Evolutionary conservation across 2,329 filamentous ascomycete species (phyloP).

Genomic region (Drechslera avenae): DNA sequence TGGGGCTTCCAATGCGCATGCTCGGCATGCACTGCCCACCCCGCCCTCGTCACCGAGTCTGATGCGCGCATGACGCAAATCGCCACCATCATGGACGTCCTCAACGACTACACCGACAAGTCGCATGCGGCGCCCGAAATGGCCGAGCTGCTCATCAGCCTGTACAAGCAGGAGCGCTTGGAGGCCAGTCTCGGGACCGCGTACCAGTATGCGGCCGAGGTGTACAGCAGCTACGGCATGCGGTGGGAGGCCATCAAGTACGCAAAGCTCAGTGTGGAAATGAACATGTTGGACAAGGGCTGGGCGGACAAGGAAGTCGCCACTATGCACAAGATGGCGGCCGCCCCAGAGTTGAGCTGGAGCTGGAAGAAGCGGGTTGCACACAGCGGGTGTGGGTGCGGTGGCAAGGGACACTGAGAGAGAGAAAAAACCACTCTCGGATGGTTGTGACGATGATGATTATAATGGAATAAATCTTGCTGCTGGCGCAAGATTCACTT

Average conservation of each 20-base stretch:
- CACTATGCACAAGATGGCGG: conserved; percentile 37
- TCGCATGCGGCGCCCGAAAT: conserved; percentile 37
- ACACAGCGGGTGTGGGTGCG: conserved; percentile 24
- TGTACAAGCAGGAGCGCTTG: conserved; percentile 48
- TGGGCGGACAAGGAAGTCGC: conserved; percentile 33
- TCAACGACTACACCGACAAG: conserved; percentile 37
- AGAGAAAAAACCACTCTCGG: background rate
- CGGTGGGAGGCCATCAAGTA: conserved; percentile 38
- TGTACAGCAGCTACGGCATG: conserved; percentile 45
- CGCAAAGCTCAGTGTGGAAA: conserved; percentile 35
- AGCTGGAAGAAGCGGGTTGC: conserved; percentile 43
- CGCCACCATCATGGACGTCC: conserved; percentile 28
- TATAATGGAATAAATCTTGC: too few relatives aligned
- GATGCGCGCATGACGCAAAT: conserved; percentile 46
- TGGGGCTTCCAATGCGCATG: conserved; percentile 52
- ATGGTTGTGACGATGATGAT: too few relatives aligned
- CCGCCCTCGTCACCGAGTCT: conserved; percentile 30
- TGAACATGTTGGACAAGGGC: conserved; percentile 39
- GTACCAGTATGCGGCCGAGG: conserved; percentile 49
- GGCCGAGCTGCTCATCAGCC: conserved; percentile 42
- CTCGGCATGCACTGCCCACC: conserved; percentile 44
- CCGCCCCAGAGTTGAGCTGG: conserved; percentile 37
- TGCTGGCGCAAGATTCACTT: too few relatives aligned
- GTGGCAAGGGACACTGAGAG: background rate
- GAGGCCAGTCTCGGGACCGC: conserved; percentile 44